phyloP scores from a whole-genome alignment of 2,329 filamentous ascomycete species.

The Furcasterigmium furcatum region DNA sequence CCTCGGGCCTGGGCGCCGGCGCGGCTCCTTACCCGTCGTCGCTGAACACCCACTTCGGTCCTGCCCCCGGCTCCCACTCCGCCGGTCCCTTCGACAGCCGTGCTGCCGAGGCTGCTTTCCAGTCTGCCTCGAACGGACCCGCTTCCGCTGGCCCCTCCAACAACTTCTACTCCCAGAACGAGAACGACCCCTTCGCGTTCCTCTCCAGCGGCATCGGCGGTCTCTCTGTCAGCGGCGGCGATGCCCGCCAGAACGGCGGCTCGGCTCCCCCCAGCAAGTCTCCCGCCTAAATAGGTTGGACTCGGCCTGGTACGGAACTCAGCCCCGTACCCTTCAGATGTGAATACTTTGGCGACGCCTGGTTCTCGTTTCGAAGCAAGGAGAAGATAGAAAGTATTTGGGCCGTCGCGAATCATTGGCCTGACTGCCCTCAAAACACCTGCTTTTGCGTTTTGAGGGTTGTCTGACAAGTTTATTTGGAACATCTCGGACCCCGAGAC shows the following conservation, averaged over 20 bases:
- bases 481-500: not conserved
- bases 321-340: constrained; percentile 13
- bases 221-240: constrained; percentile 66
- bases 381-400: constrained; percentile 40
- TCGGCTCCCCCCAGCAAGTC: constrained; percentile 57
- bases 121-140: constrained; percentile 78
- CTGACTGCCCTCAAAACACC: constrained; percentile 27
- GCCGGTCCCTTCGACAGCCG: constrained; percentile 90
- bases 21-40: constrained; percentile 76
- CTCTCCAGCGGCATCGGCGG: constrained; percentile 70
- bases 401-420: constrained; percentile 38
- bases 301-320: constrained; percentile 6
- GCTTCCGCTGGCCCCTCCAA: constrained; percentile 72
- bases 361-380: constrained; percentile 31
- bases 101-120: constrained; percentile 91
- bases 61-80: constrained; percentile 74
- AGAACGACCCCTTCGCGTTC: constrained; percentile 78
- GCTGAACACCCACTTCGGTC: constrained; percentile 78
- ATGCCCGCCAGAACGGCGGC: constrained; percentile 61
- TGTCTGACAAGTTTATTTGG: not conserved
- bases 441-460: constrained; percentile 22
- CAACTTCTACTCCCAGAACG: constrained; percentile 63
- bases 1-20: constrained; percentile 74
- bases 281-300: constrained; percentile 42
- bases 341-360: constrained; percentile 21